A percentile compares a stretch with the other conserved stretches of the same genome.
Conservation (phyloP, 176 grass and related monocot species). For the Triticum urartu region DNA sequence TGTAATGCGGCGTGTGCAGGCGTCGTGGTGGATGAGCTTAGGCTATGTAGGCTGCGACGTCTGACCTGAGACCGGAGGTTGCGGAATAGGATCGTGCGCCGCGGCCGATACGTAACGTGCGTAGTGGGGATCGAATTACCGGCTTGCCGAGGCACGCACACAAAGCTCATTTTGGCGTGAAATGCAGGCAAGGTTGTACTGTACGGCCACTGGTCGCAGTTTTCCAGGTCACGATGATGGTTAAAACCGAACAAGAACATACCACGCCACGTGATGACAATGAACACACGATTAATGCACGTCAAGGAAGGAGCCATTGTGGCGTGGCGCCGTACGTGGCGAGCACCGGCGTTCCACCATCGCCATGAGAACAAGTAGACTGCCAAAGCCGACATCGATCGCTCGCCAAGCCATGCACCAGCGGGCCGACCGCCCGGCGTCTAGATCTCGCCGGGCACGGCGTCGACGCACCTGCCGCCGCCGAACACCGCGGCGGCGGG, state of each 20-base stretch:
- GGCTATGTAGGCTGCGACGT: not conserved
- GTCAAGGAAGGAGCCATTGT: no score
- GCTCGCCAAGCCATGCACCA: no score
- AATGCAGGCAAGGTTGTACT: not conserved
- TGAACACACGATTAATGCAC: not conserved
- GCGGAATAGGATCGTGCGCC: not conserved
- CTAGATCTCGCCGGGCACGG: constrained; percentile 20
- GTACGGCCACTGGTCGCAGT: no score
- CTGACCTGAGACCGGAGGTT: not conserved
- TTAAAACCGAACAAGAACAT: not conserved
- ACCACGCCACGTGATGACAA: no score
- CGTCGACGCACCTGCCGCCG: constrained; percentile 36
- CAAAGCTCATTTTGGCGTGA: not conserved
- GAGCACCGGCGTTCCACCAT: no score
- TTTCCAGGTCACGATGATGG: not conserved
- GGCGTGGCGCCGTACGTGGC: no score
- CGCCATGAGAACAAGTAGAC: not conserved
- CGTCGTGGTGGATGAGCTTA: not conserved
- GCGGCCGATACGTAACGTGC: not conserved
- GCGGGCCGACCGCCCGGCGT: not conserved
- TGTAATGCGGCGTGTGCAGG: not conserved
- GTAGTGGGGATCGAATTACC: not conserved
- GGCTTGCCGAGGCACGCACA: not conserved
- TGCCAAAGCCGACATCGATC: no score
- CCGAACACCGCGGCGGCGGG: not conserved